Percentiles rank a stretch among this genome's conserved stretches.
Conservation (phyloP, 306 rosid species). For the Prunus mongolica region DNA sequence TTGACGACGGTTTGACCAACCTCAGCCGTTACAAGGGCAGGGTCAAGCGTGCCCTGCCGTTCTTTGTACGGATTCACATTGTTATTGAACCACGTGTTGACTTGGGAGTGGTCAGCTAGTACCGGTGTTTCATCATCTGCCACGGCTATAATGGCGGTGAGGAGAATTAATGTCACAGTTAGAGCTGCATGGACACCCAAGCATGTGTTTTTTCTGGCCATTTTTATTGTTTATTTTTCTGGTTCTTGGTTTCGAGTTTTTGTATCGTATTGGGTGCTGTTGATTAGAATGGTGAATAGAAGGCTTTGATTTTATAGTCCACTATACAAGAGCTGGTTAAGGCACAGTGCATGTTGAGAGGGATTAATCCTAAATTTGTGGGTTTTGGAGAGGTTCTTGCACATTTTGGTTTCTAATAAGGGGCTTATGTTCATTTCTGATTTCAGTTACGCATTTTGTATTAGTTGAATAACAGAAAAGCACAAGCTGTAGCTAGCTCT, state of each 20-base stretch:
- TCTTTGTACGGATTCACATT: slow-evolving; percentile 14
- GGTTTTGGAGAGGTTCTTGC: too few relatives aligned
- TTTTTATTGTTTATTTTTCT: background rate
- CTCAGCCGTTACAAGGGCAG: too few relatives aligned
- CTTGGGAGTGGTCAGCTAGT: slow-evolving; percentile 20
- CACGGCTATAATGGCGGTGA: background rate
- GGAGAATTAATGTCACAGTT: background rate
- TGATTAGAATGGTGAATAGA: background rate
- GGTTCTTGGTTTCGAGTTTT: background rate
- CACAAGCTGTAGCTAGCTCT: too few relatives aligned
- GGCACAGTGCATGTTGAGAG: too few relatives aligned
- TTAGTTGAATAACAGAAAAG: too few relatives aligned
- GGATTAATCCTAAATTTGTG: too few relatives aligned
- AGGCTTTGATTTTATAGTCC: background rate
- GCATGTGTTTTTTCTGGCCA: slow-evolving; percentile 25
- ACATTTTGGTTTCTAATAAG: too few relatives aligned
- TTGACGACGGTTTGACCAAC: too few relatives aligned
- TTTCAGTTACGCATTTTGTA: too few relatives aligned
- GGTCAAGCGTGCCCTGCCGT: too few relatives aligned
- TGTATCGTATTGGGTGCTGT: background rate
- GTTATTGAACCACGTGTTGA: slow-evolving; percentile 37
- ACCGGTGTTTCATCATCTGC: slow-evolving; percentile 17
- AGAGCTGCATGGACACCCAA: slow-evolving; percentile 10
- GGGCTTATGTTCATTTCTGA: too few relatives aligned
- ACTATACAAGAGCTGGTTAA: too few relatives aligned